These are phyloP conservation scores for Colletotrichum sp. DNA, from an alignment of 2,329 filamentous ascomycete species.

Conservation along the genomic window DNA sequence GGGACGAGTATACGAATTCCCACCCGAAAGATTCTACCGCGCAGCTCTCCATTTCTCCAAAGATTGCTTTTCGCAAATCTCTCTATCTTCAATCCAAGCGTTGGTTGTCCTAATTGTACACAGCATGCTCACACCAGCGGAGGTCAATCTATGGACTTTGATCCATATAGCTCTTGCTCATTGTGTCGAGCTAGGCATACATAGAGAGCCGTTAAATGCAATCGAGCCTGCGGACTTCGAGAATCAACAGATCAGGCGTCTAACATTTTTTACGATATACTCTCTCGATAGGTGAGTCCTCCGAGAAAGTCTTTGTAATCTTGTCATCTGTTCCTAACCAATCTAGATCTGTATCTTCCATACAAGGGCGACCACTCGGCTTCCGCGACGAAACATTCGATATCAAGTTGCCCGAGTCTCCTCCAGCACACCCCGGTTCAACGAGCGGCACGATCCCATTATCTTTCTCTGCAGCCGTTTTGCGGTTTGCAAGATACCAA, in stretches of 20 bases:
- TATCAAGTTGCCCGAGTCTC: conserved; percentile 25
- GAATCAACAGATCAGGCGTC: conserved; percentile 22
- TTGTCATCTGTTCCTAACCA: neutral
- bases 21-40: conserved; percentile 36
- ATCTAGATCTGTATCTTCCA: conserved; percentile 36
- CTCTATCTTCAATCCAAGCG: conserved; percentile 35
- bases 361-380: conserved; percentile 41
- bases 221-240: neutral
- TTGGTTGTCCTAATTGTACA: conserved; percentile 34
- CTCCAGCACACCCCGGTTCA: neutral
- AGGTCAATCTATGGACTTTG: conserved; percentile 40
- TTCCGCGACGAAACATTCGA: conserved; percentile 43
- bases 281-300: conserved; percentile 34
- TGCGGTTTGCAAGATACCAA: conserved; percentile 28
- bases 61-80: conserved; percentile 37
- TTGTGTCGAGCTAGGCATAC: conserved; percentile 41
- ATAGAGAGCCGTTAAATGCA: conserved; percentile 31
- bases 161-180: conserved; percentile 39
- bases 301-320: neutral
- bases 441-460: neutral
- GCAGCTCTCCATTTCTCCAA: conserved; percentile 33
- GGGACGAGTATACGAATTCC: conserved; percentile 36
- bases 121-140: conserved; percentile 36
- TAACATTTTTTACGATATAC: conserved; percentile 40
- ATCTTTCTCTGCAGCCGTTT: conserved; percentile 8